Conservation (phyloP, 139 green algal genomes). For the Zygnema circumcarinatum region DNA sequence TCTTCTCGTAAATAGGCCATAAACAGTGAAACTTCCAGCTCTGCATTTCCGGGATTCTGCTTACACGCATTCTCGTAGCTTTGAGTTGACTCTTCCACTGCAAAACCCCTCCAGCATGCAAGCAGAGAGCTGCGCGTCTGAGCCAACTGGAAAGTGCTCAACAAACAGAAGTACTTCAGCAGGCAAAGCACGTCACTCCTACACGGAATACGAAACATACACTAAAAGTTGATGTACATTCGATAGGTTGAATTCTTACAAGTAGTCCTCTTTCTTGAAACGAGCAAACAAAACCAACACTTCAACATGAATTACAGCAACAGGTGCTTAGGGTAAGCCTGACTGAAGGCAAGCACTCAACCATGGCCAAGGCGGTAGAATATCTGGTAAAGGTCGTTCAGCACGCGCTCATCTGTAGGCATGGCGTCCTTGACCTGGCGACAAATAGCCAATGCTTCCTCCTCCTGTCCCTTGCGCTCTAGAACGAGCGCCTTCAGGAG, state of each 20-base stretch:
- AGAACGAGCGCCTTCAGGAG: slow-evolving; percentile 43
- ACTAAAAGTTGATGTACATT: too few relatives aligned
- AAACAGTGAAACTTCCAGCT: slow-evolving; percentile 42
- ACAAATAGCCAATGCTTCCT: slow-evolving; percentile 34
- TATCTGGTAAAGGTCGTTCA: slow-evolving; percentile 28
- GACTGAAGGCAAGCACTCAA: slow-evolving; percentile 2
- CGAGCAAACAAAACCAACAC: too few relatives aligned
- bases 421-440: slow-evolving; percentile 27
- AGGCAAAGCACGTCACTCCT: too few relatives aligned
- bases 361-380: slow-evolving; percentile 12
- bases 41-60: slow-evolving; percentile 26
- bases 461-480: slow-evolving; percentile 34
- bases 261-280: too few relatives aligned
- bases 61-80: slow-evolving; percentile 25
- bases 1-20: slow-evolving; percentile 39
- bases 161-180: too few relatives aligned
- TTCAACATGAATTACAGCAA: too few relatives aligned
- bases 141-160: too few relatives aligned
- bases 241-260: too few relatives aligned
- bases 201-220: too few relatives aligned
- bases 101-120: slow-evolving; percentile 2
- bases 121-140: too few relatives aligned
- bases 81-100: slow-evolving; percentile 43
- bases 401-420: slow-evolving; percentile 11
- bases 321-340: too few relatives aligned